phyloP scores from a whole-genome alignment of 495 filamentous ascomycete species.

The Hypoxylon fuscum region DNA sequence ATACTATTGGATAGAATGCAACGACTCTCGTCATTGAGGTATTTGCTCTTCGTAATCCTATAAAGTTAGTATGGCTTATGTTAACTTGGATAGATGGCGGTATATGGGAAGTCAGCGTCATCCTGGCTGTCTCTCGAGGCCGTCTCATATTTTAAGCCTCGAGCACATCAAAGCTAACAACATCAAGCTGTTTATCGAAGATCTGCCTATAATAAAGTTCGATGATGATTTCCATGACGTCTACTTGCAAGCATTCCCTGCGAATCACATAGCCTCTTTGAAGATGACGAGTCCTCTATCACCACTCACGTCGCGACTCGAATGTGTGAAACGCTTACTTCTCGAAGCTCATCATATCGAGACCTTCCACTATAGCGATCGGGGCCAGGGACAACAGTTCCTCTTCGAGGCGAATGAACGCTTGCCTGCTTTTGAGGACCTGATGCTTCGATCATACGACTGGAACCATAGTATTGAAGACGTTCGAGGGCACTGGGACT shows the following conservation, averaged over 20 bases:
- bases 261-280: conserved; percentile 35
- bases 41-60: neutral
- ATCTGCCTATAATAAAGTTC: conserved; percentile 33
- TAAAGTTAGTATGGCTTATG: conserved; percentile 1
- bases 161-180: conserved; percentile 7
- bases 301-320: conserved; percentile 37
- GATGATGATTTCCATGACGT: conserved; percentile 12
- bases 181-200: conserved; percentile 42
- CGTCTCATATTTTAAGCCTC: conserved; percentile 31
- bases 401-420: conserved; percentile 39
- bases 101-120: conserved; percentile 24
- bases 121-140: conserved; percentile 27
- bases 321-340: conserved; percentile 42
- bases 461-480: conserved; percentile 41
- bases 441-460: conserved; percentile 46
- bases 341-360: conserved; percentile 29
- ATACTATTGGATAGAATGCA: conserved; percentile 30
- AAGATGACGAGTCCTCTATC: conserved; percentile 37
- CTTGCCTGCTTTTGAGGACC: conserved; percentile 41
- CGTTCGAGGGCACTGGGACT: conserved; percentile 45
- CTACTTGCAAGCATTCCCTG: conserved; percentile 36
- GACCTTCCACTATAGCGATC: conserved; percentile 40
- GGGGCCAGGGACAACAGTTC: conserved; percentile 43
- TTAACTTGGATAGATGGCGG: conserved; percentile 26
- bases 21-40: conserved; percentile 40